These are phyloP conservation scores for Pterocarpus macrocarpus DNA, from an alignment of 306 rosid genomes.

Conservation along the genomic window DNA sequence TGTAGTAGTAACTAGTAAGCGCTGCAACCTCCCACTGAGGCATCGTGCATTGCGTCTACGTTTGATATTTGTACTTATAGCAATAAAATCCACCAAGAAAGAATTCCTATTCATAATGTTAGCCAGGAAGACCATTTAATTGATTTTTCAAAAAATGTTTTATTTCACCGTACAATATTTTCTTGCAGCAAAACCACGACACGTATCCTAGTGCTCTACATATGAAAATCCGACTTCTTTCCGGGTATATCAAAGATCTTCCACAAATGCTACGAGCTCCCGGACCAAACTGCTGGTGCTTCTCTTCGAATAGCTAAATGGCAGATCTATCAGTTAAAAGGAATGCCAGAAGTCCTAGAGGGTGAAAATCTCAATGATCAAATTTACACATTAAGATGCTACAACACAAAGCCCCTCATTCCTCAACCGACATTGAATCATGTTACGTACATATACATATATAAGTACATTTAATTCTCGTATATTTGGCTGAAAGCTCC, in stretches of 20 bases:
- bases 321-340: neutral
- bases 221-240: neutral
- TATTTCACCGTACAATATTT: too few species aligned
- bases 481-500: neutral
- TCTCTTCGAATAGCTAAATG: neutral
- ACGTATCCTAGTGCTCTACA: too few species aligned
- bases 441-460: neutral
- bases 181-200: too few species aligned
- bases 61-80: too few species aligned
- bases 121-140: too few species aligned
- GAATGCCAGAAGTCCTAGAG: neutral
- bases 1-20: too few species aligned
- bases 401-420: neutral
- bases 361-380: neutral
- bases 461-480: neutral
- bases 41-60: too few species aligned
- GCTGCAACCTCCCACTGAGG: too few species aligned
- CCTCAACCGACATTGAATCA: neutral
- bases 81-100: too few species aligned
- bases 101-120: too few species aligned
- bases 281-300: neutral
- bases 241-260: neutral
- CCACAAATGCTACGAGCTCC: neutral
- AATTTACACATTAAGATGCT: neutral
- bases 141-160: too few species aligned